Conservation (phyloP, 441 rosid species). For the Bruguiera hainesii region DNA sequence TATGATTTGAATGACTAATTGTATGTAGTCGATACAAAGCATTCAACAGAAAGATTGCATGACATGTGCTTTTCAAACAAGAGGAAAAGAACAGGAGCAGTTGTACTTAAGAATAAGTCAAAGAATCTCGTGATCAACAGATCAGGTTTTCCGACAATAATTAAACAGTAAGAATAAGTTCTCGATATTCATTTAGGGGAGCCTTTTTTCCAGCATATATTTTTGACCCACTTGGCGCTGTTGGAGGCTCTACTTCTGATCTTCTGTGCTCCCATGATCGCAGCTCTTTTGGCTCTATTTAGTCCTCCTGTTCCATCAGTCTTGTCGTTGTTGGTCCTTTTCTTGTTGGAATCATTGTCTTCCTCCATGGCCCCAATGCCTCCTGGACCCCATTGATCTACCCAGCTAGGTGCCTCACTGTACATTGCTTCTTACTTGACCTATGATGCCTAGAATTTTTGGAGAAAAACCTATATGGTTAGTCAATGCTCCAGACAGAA, state of each 20-base stretch:
- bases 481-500: neutral
- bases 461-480: neutral
- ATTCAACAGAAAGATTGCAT: too few species aligned
- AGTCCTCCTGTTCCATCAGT: conserved; percentile 36
- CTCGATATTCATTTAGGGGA: conserved; percentile 18
- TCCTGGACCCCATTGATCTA: conserved; percentile 93
- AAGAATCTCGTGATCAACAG: too few species aligned
- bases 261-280: conserved; percentile 33
- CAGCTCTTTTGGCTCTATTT: conserved; percentile 41
- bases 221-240: conserved; percentile 68
- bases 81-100: too few species aligned
- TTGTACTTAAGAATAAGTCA: too few species aligned
- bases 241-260: conserved; percentile 36
- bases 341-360: conserved; percentile 29
- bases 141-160: too few species aligned
- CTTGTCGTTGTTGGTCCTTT: conserved; percentile 21
- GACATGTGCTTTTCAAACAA: too few species aligned
- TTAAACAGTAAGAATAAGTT: too few species aligned
- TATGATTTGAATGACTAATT: too few species aligned
- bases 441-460: neutral
- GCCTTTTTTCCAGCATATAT: conserved; percentile 41
- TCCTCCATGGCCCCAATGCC: conserved; percentile 65
- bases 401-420: conserved; percentile 85
- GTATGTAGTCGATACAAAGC: too few species aligned
- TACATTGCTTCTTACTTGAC: conserved; percentile 35